Evolutionary conservation across 192 early-diverging fungal genomes (phyloP), one percentile per base, ranked within the genome.

Genomic region (Umbelopsis ramanniana): DNA sequence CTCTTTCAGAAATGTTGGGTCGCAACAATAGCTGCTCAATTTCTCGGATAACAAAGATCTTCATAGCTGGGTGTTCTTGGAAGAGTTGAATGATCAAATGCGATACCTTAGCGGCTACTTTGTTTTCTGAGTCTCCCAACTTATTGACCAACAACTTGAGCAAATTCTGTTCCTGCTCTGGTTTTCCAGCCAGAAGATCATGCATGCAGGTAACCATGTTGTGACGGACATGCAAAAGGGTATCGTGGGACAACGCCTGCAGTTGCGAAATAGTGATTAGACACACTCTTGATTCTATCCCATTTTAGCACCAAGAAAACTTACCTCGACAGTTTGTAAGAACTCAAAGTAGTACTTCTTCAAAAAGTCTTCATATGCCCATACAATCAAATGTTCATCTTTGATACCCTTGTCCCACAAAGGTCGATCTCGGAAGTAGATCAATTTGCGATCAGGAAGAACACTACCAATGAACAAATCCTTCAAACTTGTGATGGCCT

Each of bases 121-220:
- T 93, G 66, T 89, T 88, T 69, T 96, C 94, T 23, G 85, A 83
- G 81, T 99, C 97, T 74, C 97, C 97, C 46, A 99, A 80, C 79
- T 98, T 99, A 89, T 97, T 97, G 54, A 96, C 89, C 29, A 99
- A 88, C 43, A 99, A 76, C 46, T 91, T 87, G 63, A 99, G 85
- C 57, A 99, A 84, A 74, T 97, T 97, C 55, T 95, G 92, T 80
- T 99, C 97, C 79, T 97, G 95, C 81, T 99, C 97, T 23, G 97
- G 95, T 79, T 97, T 97, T 11, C 89, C 77, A 46, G 81, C 79
- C 67, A 98, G 82, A 37, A 99, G 84, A 70, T 92, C 91, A 69
- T 85, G 83, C 69, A 97, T 89, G 80, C 88, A 89, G 11, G 77
- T 82, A 6, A 98, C 79, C 83, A 90, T 93, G 76, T 89, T 93